Evolutionary conservation across 805 yeast genomes (phyloP), one percentile per base, ranked within the genome.

Genomic region (Metschnikowia baotianmanensis): DNA sequence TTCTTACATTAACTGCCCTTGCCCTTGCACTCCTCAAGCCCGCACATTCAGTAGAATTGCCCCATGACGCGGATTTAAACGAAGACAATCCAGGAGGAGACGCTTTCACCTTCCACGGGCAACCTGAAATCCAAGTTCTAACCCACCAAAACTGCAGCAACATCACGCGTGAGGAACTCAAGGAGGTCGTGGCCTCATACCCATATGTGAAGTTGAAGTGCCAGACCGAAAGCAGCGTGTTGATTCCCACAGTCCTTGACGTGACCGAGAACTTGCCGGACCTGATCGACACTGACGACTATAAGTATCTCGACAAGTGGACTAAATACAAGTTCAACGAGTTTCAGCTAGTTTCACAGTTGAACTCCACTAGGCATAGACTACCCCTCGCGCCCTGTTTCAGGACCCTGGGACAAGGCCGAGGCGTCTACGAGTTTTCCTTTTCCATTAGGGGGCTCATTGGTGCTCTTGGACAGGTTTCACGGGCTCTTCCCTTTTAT

Each of bases 181-280:
- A 17, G 5, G 33, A 34, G 6, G 17, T 48, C 3, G 16, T 40
- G 5, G 15, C 29, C 5, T 23, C 30, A 11, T 49, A 48, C 19
- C 55, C 55, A 5, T 21, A 44, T 13, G 44, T 51, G n/a, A 33
- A 37, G 22, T 38, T 48, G 12, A 13, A 32, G 19, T 51, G 55
- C 26, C 43, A 38, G 28, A 38, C 40, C 19, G 46, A 48, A 31
- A 18, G 19, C 12, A 39, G 51, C 18, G 32, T 41, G 7, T 31
- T 50, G 6, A 31, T 42, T 33, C 55, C 55, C 5, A 27, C 34
- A 8, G 38, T 26, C 10, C 12, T 43, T 12, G 34, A 18, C 3
- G 34, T 33, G 6, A 29, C 26, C 10, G 38, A 39, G 13, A 39
- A 39, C 31, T 7, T n/a, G n/a, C n/a, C n/a, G n/a, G n/a, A n/a